Conservation (phyloP, 805 yeast genomes). For the Zygosaccharomyces gambellarensis region DNA sequence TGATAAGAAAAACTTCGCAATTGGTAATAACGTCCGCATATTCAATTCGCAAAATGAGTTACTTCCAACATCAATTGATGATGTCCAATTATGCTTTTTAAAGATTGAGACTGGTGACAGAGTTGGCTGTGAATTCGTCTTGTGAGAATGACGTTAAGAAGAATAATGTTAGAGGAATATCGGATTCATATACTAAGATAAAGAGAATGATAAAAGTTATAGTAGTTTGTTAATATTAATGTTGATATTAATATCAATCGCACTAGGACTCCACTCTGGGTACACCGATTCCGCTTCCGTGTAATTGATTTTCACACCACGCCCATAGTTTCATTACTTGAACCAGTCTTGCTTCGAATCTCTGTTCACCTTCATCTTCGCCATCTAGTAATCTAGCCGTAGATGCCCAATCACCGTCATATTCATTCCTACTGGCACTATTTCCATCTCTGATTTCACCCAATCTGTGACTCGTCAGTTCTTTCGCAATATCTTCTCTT, state of each 20-base stretch:
- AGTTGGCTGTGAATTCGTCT: constrained; percentile 35
- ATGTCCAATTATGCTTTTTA: constrained; percentile 45
- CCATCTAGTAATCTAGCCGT: constrained; percentile 14
- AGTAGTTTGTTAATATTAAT: neutral
- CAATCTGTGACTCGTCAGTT: constrained; percentile 11
- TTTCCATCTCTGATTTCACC: constrained; percentile 12
- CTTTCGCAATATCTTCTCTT: constrained; percentile 14
- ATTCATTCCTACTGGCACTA: constrained; percentile 1
- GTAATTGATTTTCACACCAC: constrained; percentile 55
- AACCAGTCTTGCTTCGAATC: constrained; percentile 40
- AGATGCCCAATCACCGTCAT: constrained; percentile 15
- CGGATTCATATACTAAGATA: too few species aligned
- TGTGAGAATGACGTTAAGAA: constrained; percentile 8
- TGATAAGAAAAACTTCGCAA: constrained; percentile 20
- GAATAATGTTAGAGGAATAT: too few species aligned
- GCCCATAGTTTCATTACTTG: constrained; percentile 57
- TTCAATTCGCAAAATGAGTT: constrained; percentile 34
- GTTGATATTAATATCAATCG: too few species aligned
- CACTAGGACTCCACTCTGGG: constrained; percentile 28
- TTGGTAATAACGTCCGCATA: constrained; percentile 35
- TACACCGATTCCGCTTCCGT: constrained; percentile 36
- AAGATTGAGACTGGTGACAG: constrained; percentile 52
- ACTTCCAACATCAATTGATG: constrained; percentile 35
- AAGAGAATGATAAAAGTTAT: neutral
- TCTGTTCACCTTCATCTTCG: constrained; percentile 11